Conservation (phyloP, 805 yeast genomes). For the Jamesozyma gamospora region DNA sequence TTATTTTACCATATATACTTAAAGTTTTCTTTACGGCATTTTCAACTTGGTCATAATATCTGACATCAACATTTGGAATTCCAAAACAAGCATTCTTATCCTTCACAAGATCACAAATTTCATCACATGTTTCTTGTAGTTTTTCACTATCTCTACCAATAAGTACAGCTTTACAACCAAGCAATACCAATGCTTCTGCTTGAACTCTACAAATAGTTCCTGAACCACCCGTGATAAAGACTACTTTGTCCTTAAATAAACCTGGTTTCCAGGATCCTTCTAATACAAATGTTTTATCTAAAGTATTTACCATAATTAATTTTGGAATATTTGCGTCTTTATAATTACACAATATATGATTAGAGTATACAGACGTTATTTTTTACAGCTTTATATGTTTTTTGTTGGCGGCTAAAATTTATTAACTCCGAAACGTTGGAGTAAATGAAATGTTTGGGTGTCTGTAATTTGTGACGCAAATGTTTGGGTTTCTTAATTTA, state of each 20-base stretch:
- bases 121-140: conserved; percentile 58
- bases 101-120: conserved; percentile 43
- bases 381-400: too few species aligned
- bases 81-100: conserved; percentile 44
- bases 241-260: conserved; percentile 74
- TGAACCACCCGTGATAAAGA: conserved; percentile 90
- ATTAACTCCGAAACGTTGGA: neutral
- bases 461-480: too few species aligned
- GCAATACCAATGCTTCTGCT: conserved; percentile 66
- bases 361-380: too few species aligned
- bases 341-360: too few species aligned
- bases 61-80: conserved; percentile 65
- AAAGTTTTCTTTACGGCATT: conserved; percentile 61
- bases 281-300: conserved; percentile 22
- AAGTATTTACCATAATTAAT: conserved; percentile 18
- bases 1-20: conserved; percentile 61
- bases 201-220: conserved; percentile 93
- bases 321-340: too few species aligned
- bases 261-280: conserved; percentile 42
- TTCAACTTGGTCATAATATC: conserved; percentile 50
- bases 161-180: conserved; percentile 84
- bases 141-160: conserved; percentile 66
- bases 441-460: neutral
- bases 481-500: neutral
- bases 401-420: too few species aligned